Conservation (phyloP, 73 alveolate genomes). For the Paramecium tetraurelia region DNA sequence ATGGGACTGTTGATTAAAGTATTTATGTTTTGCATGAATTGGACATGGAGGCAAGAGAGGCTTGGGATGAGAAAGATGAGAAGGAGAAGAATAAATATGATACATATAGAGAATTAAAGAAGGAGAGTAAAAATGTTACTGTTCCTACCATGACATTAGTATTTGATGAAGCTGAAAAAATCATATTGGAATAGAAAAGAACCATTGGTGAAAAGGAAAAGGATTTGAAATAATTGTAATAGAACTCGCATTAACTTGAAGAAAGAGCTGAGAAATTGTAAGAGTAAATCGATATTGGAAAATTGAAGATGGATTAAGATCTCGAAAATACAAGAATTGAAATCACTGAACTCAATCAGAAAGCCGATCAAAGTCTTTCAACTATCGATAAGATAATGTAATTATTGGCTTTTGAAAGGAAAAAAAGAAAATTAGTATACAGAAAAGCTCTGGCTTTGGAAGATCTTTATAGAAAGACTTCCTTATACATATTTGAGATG, state of each 20-base stretch:
- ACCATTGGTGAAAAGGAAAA: conserved; percentile 51
- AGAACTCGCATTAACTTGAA: not conserved
- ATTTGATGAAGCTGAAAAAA: conserved; percentile 57
- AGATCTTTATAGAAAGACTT: conserved; percentile 56
- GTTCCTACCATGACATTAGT: conserved; percentile 54
- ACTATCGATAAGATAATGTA: conserved; percentile 6
- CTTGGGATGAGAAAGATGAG: conserved; percentile 48
- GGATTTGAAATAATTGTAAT: conserved; percentile 20
- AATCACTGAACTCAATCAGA: not conserved
- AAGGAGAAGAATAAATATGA: conserved; percentile 48
- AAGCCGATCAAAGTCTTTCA: conserved; percentile 9
- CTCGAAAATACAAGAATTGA: conserved; percentile 35
- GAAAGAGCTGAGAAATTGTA: conserved; percentile 33
- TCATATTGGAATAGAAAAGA: conserved; percentile 58
- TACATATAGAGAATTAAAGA: conserved; percentile 49
- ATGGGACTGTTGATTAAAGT: conserved; percentile 46
- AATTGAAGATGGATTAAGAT: conserved; percentile 21
- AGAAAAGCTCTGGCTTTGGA: conserved; percentile 21
- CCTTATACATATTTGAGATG: conserved; percentile 1
- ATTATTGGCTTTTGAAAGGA: conserved; percentile 49
- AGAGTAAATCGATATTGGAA: not conserved
- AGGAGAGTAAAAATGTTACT: conserved; percentile 41
- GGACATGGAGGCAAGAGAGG: conserved; percentile 55
- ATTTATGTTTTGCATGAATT: conserved; percentile 55
- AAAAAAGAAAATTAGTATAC: conserved; percentile 54